Evolutionary conservation across 768 basidiomycete genomes (phyloP), one percentile per base, ranked within the genome.

Genomic region (Hygrophoropsis aurantiaca): DNA sequence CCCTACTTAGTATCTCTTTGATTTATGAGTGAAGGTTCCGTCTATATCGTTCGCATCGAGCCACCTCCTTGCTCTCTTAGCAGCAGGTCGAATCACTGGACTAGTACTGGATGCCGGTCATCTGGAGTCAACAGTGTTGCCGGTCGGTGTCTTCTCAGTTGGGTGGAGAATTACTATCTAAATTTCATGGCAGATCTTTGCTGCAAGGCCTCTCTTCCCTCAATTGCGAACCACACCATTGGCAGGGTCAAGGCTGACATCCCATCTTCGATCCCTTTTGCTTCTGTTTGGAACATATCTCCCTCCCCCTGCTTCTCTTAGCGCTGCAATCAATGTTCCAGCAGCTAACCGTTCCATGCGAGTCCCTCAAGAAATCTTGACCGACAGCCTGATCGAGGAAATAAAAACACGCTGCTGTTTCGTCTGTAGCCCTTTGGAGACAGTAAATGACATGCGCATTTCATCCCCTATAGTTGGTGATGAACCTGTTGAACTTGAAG

Each of bases 41-140:
- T 93, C 91, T 6, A 78, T 99, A 53, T 95, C 93, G 2, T 99
- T 98, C 67, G 87, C 90, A 1, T 86, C 90, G 13, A 87, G 90
- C 46, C 91, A 91, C 56, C 70, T 98, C 0, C 79, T 97, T 15
- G 81, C 93, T 3, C 72, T 98, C 11, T 75, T 97, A 50, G 84
- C 93, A 2, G 82, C 84, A 6, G 97, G 97, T 10, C 75, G 90
- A 49, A 87, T 94, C 54, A 94, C 94, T 2, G 97, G 95, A 5
- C 79, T 99, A 11, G 95, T 98, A 1, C 70, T 98, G 2, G 97
- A 99, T 60, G 86, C 85, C 54, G 97, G 97, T 1, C 85, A 95
- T 62, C 75, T 95, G 3, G 97, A 98, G 64, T 90, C 93, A 0
- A 86, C 85, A 4, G 82, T 83, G 4, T 74, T 97, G 18, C 94